These are phyloP conservation scores for Peribolospora kevripleyi DNA, from an alignment of 768 basidiomycete species.

Conservation along the genomic window DNA sequence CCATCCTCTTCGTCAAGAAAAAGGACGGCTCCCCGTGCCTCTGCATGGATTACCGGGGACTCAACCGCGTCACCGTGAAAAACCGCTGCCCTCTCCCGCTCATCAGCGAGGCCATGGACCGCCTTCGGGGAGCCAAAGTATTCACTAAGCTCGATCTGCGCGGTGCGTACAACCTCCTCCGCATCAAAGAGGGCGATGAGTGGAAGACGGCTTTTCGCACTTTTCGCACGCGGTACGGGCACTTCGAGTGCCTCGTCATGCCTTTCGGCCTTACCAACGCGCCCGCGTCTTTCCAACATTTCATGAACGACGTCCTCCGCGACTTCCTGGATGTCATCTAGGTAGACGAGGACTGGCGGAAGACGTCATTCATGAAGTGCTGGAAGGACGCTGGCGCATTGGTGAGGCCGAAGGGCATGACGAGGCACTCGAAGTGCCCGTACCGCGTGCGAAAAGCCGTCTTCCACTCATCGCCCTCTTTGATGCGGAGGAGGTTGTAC, in stretches of 20 bases:
- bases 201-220: slow-evolving; percentile 27
- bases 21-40: slow-evolving; percentile 3
- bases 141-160: slow-evolving; percentile 23
- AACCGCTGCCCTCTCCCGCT: slow-evolving; percentile 10
- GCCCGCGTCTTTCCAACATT: slow-evolving; percentile 23
- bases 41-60: slow-evolving; percentile 8
- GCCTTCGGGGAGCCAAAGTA: slow-evolving; percentile 12
- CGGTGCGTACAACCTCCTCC: slow-evolving; percentile 24
- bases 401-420: slow-evolving; percentile 23
- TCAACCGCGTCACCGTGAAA: slow-evolving; percentile 8
- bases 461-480: slow-evolving; percentile 25
- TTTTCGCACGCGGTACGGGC: slow-evolving; percentile 21
- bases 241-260: slow-evolving; percentile 26
- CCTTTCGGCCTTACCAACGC: slow-evolving; percentile 20
- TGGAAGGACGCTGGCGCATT: slow-evolving; percentile 24
- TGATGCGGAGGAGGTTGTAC: slow-evolving; percentile 25
- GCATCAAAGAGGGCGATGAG: slow-evolving; percentile 23
- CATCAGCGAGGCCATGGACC: slow-evolving; percentile 6
- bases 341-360: slow-evolving; percentile 26
- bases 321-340: slow-evolving; percentile 25
- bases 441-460: slow-evolving; percentile 24
- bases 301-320: slow-evolving; percentile 24
- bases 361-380: slow-evolving; percentile 24
- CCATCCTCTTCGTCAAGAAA: slow-evolving; percentile 11
- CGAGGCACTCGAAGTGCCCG: slow-evolving; percentile 24